These are phyloP conservation scores for Exophiala calicioides DNA, from an alignment of 2,329 filamentous ascomycete genomes.

Conservation along the genomic window DNA sequence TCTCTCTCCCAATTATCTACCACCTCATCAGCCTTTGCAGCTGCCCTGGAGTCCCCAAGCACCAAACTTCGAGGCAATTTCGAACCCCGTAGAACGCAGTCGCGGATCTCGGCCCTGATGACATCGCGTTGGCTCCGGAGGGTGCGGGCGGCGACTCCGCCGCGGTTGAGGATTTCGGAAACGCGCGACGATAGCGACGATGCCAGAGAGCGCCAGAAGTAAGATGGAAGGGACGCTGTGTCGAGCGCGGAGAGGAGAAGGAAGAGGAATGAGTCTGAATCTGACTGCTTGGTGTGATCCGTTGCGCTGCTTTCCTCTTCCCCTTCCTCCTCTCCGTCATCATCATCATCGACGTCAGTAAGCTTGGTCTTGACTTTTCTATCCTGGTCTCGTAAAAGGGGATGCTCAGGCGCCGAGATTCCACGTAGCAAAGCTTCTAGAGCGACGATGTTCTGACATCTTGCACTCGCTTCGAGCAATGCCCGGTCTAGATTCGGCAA, in stretches of 20 bases:
- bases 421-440: constrained; percentile 74
- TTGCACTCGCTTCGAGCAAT: constrained; percentile 74
- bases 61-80: constrained; percentile 60
- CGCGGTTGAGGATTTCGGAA: constrained; percentile 78
- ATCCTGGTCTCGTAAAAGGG: constrained; percentile 51
- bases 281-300: constrained; percentile 19
- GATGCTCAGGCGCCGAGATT: constrained; percentile 68
- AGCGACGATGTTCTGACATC: constrained; percentile 90
- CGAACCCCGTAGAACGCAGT: constrained; percentile 79
- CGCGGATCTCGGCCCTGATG: constrained; percentile 74
- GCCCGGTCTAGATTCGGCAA: constrained; percentile 80
- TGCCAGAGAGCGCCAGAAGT: constrained; percentile 91
- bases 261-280: constrained; percentile 58
- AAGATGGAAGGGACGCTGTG: constrained; percentile 80
- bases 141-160: constrained; percentile 80
- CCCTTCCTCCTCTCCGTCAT: constrained; percentile 14
- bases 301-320: constrained; percentile 8
- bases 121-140: constrained; percentile 72
- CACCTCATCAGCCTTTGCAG: constrained; percentile 46
- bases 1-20: constrained; percentile 78
- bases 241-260: constrained; percentile 77
- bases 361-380: constrained; percentile 30
- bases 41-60: constrained; percentile 46
- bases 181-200: constrained; percentile 73
- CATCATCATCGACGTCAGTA: constrained; percentile 20